phyloP scores from a whole-genome alignment of 805 yeast species.

The Myxozyma mucilagina region DNA sequence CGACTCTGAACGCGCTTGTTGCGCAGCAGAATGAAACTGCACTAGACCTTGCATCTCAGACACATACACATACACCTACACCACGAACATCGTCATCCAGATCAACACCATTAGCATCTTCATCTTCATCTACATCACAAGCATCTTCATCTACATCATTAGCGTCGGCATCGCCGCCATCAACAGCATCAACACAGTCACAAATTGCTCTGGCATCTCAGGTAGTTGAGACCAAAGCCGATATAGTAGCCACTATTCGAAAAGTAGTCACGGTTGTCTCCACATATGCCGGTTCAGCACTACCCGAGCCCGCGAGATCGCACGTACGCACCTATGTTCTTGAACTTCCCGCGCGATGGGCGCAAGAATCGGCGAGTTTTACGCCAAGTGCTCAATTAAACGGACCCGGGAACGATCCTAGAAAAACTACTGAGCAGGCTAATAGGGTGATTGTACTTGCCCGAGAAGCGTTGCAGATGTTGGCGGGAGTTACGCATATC shows the following conservation, averaged over 20 bases:
- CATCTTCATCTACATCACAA: too few relatives aligned
- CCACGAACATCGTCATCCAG: too few relatives aligned
- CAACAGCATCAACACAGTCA: constrained; percentile 21
- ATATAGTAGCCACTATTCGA: constrained; percentile 83
- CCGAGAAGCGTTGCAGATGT: constrained; percentile 85
- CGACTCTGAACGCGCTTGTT: constrained; percentile 58
- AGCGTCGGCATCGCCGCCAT: not conserved
- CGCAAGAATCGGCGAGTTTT: constrained; percentile 41
- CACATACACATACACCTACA: constrained; percentile 12
- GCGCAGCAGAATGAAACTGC: constrained; percentile 35
- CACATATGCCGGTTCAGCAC: constrained; percentile 72
- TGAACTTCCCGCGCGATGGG: constrained; percentile 73
- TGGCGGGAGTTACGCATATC: constrained; percentile 74
- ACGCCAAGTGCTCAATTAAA: not conserved
- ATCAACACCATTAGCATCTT: too few relatives aligned
- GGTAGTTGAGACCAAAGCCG: constrained; percentile 58
- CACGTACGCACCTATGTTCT: constrained; percentile 78
- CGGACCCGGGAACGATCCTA: not conserved
- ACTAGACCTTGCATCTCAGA: constrained; percentile 17
- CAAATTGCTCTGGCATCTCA: constrained; percentile 22
- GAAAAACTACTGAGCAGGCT: constrained; percentile 43
- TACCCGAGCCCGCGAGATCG: constrained; percentile 76
- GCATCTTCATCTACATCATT: not conserved
- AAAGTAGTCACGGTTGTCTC: constrained; percentile 85
- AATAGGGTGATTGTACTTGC: constrained; percentile 80